These are phyloP conservation scores for Letharia lupina DNA, from an alignment of 495 filamentous ascomycete species.

Conservation along the genomic window DNA sequence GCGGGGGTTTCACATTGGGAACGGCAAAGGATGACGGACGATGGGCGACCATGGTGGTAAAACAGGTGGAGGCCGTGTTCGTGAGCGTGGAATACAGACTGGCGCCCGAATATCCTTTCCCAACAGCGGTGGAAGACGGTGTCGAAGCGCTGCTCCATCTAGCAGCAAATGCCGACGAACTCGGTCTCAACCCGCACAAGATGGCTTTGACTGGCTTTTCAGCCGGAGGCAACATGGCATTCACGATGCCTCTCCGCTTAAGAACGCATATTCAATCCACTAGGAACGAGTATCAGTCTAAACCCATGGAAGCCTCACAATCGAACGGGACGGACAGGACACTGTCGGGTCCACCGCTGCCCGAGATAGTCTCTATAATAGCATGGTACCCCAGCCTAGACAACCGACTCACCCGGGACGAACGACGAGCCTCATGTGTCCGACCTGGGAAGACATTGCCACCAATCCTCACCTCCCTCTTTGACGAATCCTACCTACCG, in stretches of 20 bases:
- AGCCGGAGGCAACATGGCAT: constrained; percentile 76
- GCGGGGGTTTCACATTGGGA: constrained; percentile 72
- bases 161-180: constrained; percentile 47
- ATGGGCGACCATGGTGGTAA: constrained; percentile 51
- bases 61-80: constrained; percentile 53
- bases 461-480: constrained; percentile 67
- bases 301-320: not conserved
- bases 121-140: constrained; percentile 66
- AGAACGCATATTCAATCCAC: constrained; percentile 31
- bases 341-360: not conserved
- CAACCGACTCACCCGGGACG: constrained; percentile 64
- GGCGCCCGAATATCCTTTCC: constrained; percentile 71
- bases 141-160: constrained; percentile 62
- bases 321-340: not conserved
- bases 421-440: constrained; percentile 57
- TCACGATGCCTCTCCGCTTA: constrained; percentile 69
- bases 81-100: constrained; percentile 68
- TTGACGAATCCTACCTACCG: constrained; percentile 73
- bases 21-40: constrained; percentile 61
- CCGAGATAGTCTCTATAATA: constrained; percentile 47
- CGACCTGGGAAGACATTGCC: constrained; percentile 68
- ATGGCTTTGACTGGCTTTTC: constrained; percentile 79
- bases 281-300: constrained; percentile 4
- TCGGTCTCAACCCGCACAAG: constrained; percentile 48
- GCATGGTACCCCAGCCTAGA: constrained; percentile 83